phyloP scores from a whole-genome alignment of 2,329 filamentous ascomycete species.

The Fusarium foetens region DNA sequence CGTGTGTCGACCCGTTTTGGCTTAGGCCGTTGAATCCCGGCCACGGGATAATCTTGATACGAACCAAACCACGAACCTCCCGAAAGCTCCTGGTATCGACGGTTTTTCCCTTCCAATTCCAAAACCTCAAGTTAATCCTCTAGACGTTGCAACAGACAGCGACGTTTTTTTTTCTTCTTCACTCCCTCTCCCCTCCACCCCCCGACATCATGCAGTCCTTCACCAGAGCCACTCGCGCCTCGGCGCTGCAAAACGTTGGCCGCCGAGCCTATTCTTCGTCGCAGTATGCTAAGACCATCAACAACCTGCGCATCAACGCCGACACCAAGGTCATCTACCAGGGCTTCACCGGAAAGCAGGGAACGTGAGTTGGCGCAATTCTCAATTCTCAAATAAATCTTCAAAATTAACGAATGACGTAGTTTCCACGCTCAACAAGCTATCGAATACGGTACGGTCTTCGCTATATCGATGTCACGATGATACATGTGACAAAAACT shows the following conservation, averaged over 20 bases:
- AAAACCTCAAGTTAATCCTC: slow-evolving; percentile 21
- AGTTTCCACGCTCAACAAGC: slow-evolving; percentile 98
- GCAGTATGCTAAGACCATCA: slow-evolving; percentile 76
- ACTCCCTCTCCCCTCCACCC: slow-evolving; percentile 2
- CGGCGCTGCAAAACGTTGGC: slow-evolving; percentile 71
- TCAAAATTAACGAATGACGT: slow-evolving; percentile 31
- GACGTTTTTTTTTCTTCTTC: slow-evolving; percentile 7
- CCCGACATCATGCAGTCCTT: slow-evolving; percentile 81
- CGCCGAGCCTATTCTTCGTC: slow-evolving; percentile 81
- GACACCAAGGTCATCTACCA: slow-evolving; percentile 97
- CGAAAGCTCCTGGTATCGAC: slow-evolving; percentile 43
- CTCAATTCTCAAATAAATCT: too few species aligned
- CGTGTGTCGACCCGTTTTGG: slow-evolving; percentile 37
- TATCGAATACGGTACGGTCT: slow-evolving; percentile 89
- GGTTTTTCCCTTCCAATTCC: slow-evolving; percentile 43
- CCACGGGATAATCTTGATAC: slow-evolving; percentile 48
- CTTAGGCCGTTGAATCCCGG: slow-evolving; percentile 39
- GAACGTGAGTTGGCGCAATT: slow-evolving; percentile 72
- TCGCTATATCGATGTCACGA: slow-evolving; percentile 35
- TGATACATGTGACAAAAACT: slow-evolving; percentile 45
- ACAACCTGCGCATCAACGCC: slow-evolving; percentile 91
- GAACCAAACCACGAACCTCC: slow-evolving; percentile 41
- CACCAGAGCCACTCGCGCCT: slow-evolving; percentile 76
- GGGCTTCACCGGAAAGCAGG: slow-evolving; percentile 97
- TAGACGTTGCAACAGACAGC: slow-evolving; percentile 27